Percentiles rank a stretch among this genome's conserved stretches.
Conservation (phyloP, 495 filamentous ascomycete genomes). For the Penicillium atrosanguineum region DNA sequence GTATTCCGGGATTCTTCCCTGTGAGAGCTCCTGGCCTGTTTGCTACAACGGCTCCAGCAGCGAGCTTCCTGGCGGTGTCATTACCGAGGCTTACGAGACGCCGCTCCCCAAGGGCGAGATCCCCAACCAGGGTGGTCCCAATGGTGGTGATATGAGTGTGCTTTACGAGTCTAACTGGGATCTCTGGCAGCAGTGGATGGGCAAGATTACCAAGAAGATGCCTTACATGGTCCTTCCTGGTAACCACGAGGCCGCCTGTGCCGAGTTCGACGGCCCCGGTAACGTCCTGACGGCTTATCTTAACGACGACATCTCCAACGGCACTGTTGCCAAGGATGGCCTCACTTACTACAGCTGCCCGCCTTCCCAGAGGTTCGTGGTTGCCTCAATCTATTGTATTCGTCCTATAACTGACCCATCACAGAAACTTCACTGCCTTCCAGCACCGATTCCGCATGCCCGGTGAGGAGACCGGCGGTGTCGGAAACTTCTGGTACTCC, state of each 20-base stretch:
- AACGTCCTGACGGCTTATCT: constrained; percentile 49
- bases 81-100: constrained; percentile 36
- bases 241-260: constrained; percentile 50
- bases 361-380: constrained; percentile 44
- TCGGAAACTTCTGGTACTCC: constrained; percentile 58
- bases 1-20: constrained; percentile 51
- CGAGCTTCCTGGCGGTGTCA: constrained; percentile 31
- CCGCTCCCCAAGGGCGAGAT: constrained; percentile 48
- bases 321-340: constrained; percentile 21
- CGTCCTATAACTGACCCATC: background rate
- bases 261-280: constrained; percentile 49
- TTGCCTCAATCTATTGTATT: background rate
- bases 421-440: constrained; percentile 53
- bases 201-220: constrained; percentile 36
- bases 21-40: constrained; percentile 46
- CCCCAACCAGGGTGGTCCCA: constrained; percentile 46
- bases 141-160: constrained; percentile 49
- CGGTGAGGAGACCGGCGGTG: constrained; percentile 41
- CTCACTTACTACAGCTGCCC: constrained; percentile 55
- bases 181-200: constrained; percentile 48
- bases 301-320: constrained; percentile 32
- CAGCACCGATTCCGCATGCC: constrained; percentile 53
- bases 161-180: constrained; percentile 51
- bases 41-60: constrained; percentile 52
- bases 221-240: constrained; percentile 49